Percentiles rank a stretch among this genome's conserved stretches.
phyloP scores from a whole-genome alignment of 306 rosid species.

The Cicer pinnatifidum region DNA sequence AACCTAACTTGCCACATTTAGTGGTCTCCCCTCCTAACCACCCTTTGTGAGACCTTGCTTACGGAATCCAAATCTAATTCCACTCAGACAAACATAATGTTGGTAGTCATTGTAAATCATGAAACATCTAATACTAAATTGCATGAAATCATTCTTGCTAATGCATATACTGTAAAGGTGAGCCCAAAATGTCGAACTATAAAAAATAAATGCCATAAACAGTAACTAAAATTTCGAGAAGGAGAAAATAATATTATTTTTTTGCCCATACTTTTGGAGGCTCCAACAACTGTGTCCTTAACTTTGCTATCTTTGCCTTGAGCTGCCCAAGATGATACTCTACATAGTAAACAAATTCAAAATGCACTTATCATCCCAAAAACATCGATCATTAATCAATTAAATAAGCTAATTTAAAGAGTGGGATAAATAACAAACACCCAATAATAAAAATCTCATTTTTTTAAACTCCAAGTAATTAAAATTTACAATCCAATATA shows the following conservation, averaged over 20 bases:
- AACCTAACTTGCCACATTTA: too few relatives aligned
- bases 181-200: neutral
- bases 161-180: neutral
- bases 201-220: too few relatives aligned
- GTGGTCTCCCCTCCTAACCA: too few relatives aligned
- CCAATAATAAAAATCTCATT: neutral
- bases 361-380: constrained; percentile 4
- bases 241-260: too few relatives aligned
- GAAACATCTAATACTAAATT: constrained; percentile 1
- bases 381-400: too few relatives aligned
- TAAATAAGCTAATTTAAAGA: neutral
- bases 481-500: neutral
- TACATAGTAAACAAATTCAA: constrained; percentile 43
- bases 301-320: constrained; percentile 96
- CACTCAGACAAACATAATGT: too few relatives aligned
- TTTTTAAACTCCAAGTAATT: neutral
- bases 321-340: constrained; percentile 99
- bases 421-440: neutral
- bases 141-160: neutral
- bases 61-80: too few relatives aligned
- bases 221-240: too few relatives aligned
- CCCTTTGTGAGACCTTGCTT: too few relatives aligned
- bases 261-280: constrained; percentile 79
- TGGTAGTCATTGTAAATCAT: too few relatives aligned
- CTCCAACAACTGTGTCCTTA: constrained; percentile 94